Evolutionary conservation across 345 rosid species (phyloP), one percentile per base, ranked within the genome.

Genomic region (Mallotus nudiflorus): DNA sequence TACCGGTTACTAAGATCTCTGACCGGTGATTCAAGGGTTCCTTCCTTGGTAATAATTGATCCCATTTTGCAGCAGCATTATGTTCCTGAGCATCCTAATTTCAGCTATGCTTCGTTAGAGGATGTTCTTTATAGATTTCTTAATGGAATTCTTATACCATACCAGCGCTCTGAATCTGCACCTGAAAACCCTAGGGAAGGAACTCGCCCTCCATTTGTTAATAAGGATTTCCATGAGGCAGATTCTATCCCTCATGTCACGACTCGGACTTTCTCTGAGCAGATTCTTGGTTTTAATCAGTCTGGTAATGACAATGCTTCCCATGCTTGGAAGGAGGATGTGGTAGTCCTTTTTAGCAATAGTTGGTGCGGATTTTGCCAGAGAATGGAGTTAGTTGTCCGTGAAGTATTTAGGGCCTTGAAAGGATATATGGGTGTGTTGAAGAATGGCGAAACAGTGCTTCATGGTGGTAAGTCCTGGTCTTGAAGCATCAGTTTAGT

Each of bases 341-440:
- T 91, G 74, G 75, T 94, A 73, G 97, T 94, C 67, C 93, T 91
- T 55, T 94, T 94, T 77, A 88, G 89, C 82, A 87, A 78, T 72
- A 81, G 73, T 11, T 91, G 96, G 97, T 91, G 97, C 80, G 98
- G 93, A 27, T 91, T 94, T 82, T 94, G 98, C 77, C 96, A 87
- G 83, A 86, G 96, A 86, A 91, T 88, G 96, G 97, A 87, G 73
- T 85, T 90, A 73, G 88, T 85, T 78, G 87, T 91, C 70, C 87
- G 93, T 73, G 98, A 91, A 82, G 92, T 87, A 29, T 81, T 84
- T 80, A 84, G 87, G 65, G 86, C 95, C 46, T 66, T 90, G 62
- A 86, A 78, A 66, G 91, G 87, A 61, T 81, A 82, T 71, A 72
- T 77, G 75, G 77, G 60, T 49, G 57, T 81, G 72, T 69, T 82